These are phyloP conservation scores for Lasiodiplodia citricola DNA, from an alignment of 2,329 filamentous ascomycete genomes.

Conservation along the genomic window DNA sequence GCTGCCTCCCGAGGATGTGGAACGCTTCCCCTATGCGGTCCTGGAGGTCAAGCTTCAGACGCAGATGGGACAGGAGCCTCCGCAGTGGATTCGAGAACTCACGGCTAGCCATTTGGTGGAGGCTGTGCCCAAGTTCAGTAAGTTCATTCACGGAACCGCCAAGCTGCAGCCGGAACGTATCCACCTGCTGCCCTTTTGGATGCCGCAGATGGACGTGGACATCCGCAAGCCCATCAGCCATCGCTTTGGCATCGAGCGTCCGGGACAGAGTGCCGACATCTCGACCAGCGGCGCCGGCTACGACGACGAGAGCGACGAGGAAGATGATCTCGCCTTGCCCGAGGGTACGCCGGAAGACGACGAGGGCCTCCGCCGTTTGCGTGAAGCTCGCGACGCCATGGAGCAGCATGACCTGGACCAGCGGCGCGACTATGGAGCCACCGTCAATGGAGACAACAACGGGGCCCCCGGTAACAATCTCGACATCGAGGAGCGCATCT, in stretches of 20 bases:
- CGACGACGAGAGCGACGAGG: conserved; percentile 74
- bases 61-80: conserved; percentile 90
- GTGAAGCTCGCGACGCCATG: conserved; percentile 56
- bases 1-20: conserved; percentile 80
- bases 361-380: conserved; percentile 54
- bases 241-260: conserved; percentile 87
- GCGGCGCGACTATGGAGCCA: conserved; percentile 52
- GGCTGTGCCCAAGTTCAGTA: conserved; percentile 98
- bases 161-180: conserved; percentile 86
- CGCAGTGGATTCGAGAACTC: conserved; percentile 94
- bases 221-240: conserved; percentile 91
- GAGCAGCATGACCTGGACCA: conserved; percentile 57
- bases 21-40: conserved; percentile 93
- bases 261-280: conserved; percentile 74
- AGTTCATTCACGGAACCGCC: conserved; percentile 96
- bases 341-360: conserved; percentile 45
- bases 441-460: conserved; percentile 37
- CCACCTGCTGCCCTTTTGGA: conserved; percentile 92
- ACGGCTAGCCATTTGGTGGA: conserved; percentile 94
- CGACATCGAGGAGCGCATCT: conserved; percentile 85
- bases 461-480: conserved; percentile 48
- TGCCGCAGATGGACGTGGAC: conserved; percentile 97
- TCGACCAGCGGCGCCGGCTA: conserved; percentile 79
- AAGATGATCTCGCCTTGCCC: conserved; percentile 45
- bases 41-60: conserved; percentile 98